phyloP scores from a whole-genome alignment of 495 filamentous ascomycete genomes.

The Aspergillus bridgeri region DNA sequence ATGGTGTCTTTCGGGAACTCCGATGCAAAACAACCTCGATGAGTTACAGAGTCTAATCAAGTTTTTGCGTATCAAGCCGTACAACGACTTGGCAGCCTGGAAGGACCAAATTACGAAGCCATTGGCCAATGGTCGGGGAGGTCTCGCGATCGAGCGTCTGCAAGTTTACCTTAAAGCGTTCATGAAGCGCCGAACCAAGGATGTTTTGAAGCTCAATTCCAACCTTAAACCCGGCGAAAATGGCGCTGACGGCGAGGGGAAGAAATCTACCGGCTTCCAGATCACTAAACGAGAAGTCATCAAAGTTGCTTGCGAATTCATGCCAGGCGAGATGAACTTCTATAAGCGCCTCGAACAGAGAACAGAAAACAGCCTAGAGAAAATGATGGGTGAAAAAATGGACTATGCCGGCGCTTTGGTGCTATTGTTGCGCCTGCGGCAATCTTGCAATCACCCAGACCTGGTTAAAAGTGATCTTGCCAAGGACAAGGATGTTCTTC shows the following conservation, averaged over 20 bases:
- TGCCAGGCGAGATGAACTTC: constrained; percentile 73
- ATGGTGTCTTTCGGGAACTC: constrained; percentile 95
- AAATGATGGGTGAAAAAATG: constrained; percentile 77
- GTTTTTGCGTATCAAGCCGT: constrained; percentile 90
- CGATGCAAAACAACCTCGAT: constrained; percentile 97
- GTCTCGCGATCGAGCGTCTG: constrained; percentile 82
- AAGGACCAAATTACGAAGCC: constrained; percentile 82
- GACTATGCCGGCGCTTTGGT: constrained; percentile 85
- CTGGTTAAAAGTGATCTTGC: constrained; percentile 79
- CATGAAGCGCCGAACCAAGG: constrained; percentile 96
- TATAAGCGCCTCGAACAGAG: constrained; percentile 80
- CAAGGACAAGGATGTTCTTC: constrained; percentile 80
- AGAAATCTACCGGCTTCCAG: constrained; percentile 64
- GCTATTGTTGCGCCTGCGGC: constrained; percentile 79
- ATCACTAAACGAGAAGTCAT: constrained; percentile 86
- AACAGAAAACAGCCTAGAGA: constrained; percentile 78
- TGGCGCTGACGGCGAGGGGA: constrained; percentile 43
- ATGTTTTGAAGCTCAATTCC: constrained; percentile 80
- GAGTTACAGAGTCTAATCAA: constrained; percentile 90
- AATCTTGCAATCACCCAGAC: constrained; percentile 91
- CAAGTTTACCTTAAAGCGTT: constrained; percentile 82
- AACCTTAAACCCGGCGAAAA: constrained; percentile 64
- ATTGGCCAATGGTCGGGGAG: constrained; percentile 79
- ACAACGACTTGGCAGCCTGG: constrained; percentile 77
- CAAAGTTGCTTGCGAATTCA: constrained; percentile 74